phyloP scores from a whole-genome alignment of 768 basidiomycete species.

The Clathrus columnatus region DNA sequence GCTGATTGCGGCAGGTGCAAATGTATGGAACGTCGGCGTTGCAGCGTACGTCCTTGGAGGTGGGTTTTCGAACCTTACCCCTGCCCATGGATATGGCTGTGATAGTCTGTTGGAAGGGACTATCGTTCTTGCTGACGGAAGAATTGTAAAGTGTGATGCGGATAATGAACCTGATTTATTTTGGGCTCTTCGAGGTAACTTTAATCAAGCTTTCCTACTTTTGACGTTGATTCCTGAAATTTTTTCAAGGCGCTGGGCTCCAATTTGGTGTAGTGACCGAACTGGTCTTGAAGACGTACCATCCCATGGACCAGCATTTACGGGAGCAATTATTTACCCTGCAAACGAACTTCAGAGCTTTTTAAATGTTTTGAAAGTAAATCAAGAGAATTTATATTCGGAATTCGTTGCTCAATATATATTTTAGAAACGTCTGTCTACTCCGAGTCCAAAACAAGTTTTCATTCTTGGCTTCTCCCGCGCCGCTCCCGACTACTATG shows the following conservation, averaged over 20 bases:
- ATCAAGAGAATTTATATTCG: no score
- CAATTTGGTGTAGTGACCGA: slow-evolving; percentile 34
- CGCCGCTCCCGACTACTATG: not conserved
- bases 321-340: not conserved
- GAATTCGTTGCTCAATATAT: no score
- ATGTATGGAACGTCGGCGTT: not conserved
- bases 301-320: not conserved
- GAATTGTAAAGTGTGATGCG: slow-evolving; percentile 24
- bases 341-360: not conserved
- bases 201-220: not conserved
- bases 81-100: slow-evolving; percentile 31
- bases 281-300: not conserved
- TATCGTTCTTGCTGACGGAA: slow-evolving; percentile 39
- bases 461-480: not conserved
- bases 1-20: not conserved
- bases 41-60: slow-evolving; percentile 15
- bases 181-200: slow-evolving; percentile 24
- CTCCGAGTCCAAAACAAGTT: not conserved
- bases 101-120: slow-evolving; percentile 34
- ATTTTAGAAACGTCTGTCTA: no score
- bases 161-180: slow-evolving; percentile 34
- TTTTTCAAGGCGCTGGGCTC: slow-evolving; percentile 39
- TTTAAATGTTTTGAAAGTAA: not conserved
- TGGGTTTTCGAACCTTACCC: slow-evolving; percentile 18
- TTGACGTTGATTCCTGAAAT: not conserved